Percentiles rank a stretch among this genome's conserved stretches.
These are phyloP conservation scores for Suillus discolor DNA, from an alignment of 768 basidiomycete genomes.

Conservation along the genomic window DNA sequence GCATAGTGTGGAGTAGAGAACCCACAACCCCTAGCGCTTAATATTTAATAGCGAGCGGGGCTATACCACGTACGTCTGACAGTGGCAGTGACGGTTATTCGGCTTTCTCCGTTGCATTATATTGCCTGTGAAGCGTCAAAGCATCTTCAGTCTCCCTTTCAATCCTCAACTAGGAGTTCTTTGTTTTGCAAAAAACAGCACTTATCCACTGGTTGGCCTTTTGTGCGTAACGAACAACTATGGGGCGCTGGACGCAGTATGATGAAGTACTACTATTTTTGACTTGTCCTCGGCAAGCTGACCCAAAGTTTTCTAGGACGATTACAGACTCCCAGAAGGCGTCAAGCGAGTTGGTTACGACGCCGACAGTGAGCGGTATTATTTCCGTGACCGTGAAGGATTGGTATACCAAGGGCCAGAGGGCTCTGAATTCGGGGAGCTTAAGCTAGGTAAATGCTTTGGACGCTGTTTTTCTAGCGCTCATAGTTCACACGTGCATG, in stretches of 20 bases:
- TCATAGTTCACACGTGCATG: slow-evolving; percentile 1
- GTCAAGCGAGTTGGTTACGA: slow-evolving; percentile 76
- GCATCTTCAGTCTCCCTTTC: slow-evolving; percentile 1
- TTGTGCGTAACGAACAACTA: slow-evolving; percentile 14
- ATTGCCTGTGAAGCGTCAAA: background rate
- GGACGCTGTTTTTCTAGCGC: background rate
- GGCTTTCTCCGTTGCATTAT: slow-evolving; percentile 23
- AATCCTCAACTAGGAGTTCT: background rate
- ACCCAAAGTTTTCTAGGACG: slow-evolving; percentile 37
- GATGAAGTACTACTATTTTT: slow-evolving; percentile 26
- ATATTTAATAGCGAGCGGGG: background rate
- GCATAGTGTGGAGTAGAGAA: background rate
- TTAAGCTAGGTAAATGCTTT: slow-evolving; percentile 40
- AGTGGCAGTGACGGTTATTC: slow-evolving; percentile 6
- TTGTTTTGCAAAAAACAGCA: slow-evolving; percentile 12
- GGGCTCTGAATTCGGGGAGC: slow-evolving; percentile 62
- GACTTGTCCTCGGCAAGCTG: background rate
- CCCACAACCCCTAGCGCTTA: background rate
- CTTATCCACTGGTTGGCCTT: slow-evolving; percentile 23
- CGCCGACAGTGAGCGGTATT: slow-evolving; percentile 66
- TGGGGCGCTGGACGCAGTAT: slow-evolving; percentile 43
- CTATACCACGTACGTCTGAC: background rate
- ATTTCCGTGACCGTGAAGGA: slow-evolving; percentile 60
- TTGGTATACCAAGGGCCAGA: slow-evolving; percentile 56
- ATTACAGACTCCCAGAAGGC: slow-evolving; percentile 55